These are phyloP conservation scores for Teunomyces aglyptinius DNA, from an alignment of 805 yeast genomes.

Conservation along the genomic window DNA sequence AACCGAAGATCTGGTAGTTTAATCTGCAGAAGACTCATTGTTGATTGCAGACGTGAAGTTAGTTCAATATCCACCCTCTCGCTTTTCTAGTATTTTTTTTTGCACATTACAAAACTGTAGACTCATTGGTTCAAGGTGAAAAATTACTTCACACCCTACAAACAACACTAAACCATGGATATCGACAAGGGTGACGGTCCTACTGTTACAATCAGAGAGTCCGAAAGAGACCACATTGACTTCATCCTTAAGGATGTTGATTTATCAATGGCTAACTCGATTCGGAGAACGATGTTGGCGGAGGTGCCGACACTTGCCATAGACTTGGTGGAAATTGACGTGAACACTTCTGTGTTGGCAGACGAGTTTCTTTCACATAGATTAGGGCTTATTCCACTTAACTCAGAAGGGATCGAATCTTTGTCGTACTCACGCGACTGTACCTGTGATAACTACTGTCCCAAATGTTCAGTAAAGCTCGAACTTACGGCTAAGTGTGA, in stretches of 20 bases:
- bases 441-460: conserved; percentile 97
- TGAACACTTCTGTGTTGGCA: conserved; percentile 90
- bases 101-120: conserved; percentile 2
- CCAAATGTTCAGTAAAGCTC: conserved; percentile 87
- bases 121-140: not conserved
- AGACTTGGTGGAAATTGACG: conserved; percentile 91
- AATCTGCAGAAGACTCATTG: conserved; percentile 4
- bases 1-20: conserved; percentile 63
- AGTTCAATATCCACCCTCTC: not conserved
- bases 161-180: conserved; percentile 18
- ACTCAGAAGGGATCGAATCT: conserved; percentile 78
- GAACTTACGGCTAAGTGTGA: conserved; percentile 87
- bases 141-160: not conserved
- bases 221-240: conserved; percentile 85
- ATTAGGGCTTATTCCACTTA: conserved; percentile 86
- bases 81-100: not conserved
- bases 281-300: conserved; percentile 88
- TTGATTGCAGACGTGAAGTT: not conserved
- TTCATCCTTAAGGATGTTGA: conserved; percentile 86
- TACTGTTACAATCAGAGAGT: conserved; percentile 81
- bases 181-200: conserved; percentile 52
- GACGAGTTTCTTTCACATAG: conserved; percentile 96
- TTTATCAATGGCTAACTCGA: conserved; percentile 84
- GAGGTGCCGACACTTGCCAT: conserved; percentile 97
- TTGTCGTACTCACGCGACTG: conserved; percentile 91